These are phyloP conservation scores for Tetrapisispora namnaoensis DNA, from an alignment of 805 yeast species.

Conservation along the genomic window DNA sequence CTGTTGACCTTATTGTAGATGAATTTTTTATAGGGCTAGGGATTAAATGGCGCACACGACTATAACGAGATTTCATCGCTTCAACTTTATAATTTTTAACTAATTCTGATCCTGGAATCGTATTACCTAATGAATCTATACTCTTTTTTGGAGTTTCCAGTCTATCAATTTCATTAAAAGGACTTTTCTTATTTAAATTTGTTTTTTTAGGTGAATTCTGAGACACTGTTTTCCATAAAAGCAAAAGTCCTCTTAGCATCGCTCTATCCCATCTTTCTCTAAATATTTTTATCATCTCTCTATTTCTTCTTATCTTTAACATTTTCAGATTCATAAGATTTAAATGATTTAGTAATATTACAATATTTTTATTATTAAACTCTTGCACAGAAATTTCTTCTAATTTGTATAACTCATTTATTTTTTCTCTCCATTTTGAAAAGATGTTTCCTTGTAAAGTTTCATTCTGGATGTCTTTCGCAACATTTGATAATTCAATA, in stretches of 20 bases:
- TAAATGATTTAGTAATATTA: slow-evolving; percentile 17
- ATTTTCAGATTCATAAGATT: slow-evolving; percentile 29
- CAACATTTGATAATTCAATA: background rate
- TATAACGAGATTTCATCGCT: slow-evolving; percentile 30
- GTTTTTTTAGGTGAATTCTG: slow-evolving; percentile 7
- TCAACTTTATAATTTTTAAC: slow-evolving; percentile 30
- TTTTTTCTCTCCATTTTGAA: slow-evolving; percentile 15
- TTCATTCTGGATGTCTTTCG: slow-evolving; percentile 13
- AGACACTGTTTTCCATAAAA: slow-evolving; percentile 27
- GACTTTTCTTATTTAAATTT: background rate
- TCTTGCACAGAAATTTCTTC: slow-evolving; percentile 10
- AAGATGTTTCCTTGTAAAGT: slow-evolving; percentile 19
- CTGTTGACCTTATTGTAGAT: background rate
- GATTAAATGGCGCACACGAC: slow-evolving; percentile 28
- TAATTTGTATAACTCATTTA: slow-evolving; percentile 11
- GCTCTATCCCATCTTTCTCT: slow-evolving; percentile 34
- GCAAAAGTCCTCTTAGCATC: slow-evolving; percentile 28
- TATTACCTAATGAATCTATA: slow-evolving; percentile 3
- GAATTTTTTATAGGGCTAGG: slow-evolving; percentile 31
- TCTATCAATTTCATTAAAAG: background rate
- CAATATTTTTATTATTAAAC: slow-evolving; percentile 17
- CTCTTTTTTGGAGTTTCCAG: slow-evolving; percentile 18
- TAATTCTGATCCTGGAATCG: slow-evolving; percentile 32
- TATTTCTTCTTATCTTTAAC: slow-evolving; percentile 28
- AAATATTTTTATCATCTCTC: slow-evolving; percentile 27